A percentile compares a stretch with the other conserved stretches of the same genome.
phyloP scores from a whole-genome alignment of 2,329 filamentous ascomycete genomes.

The Diaporthe ampelina region DNA sequence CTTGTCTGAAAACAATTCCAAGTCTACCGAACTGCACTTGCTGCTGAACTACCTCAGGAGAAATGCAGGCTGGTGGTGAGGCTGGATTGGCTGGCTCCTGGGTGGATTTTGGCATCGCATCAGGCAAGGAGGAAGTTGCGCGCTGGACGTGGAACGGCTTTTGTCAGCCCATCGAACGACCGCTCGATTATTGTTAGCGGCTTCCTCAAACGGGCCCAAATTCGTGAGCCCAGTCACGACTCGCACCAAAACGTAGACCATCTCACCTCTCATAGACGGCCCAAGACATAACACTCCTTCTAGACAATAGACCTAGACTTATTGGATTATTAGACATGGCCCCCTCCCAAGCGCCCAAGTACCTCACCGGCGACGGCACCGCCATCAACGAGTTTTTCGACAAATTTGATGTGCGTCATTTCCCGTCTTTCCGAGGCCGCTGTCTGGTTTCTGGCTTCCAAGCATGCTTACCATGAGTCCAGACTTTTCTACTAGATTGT shows the following conservation, averaged over 20 bases:
- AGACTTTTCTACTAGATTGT: constrained; percentile 97
- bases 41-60: background rate
- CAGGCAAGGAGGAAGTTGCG: background rate
- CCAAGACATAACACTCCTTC: background rate
- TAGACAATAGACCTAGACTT: constrained; percentile 7
- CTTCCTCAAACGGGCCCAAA: background rate
- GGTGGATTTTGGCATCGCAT: background rate
- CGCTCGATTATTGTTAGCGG: constrained; percentile 20
- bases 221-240: constrained; percentile 14
- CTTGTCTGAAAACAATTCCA: background rate
- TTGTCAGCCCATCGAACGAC: constrained; percentile 23
- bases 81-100: background rate
- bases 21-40: background rate
- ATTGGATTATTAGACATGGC: constrained; percentile 28
- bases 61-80: background rate
- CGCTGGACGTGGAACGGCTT: background rate
- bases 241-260: background rate
- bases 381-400: constrained; percentile 88
- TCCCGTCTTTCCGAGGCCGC: constrained; percentile 15
- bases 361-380: constrained; percentile 83
- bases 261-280: constrained; percentile 6
- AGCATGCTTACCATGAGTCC: constrained; percentile 43
- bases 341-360: constrained; percentile 62
- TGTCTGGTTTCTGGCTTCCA: constrained; percentile 15
- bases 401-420: constrained; percentile 86